Conservation (phyloP, 345 rosid genomes). For the Cardiospermum halicacabum region DNA sequence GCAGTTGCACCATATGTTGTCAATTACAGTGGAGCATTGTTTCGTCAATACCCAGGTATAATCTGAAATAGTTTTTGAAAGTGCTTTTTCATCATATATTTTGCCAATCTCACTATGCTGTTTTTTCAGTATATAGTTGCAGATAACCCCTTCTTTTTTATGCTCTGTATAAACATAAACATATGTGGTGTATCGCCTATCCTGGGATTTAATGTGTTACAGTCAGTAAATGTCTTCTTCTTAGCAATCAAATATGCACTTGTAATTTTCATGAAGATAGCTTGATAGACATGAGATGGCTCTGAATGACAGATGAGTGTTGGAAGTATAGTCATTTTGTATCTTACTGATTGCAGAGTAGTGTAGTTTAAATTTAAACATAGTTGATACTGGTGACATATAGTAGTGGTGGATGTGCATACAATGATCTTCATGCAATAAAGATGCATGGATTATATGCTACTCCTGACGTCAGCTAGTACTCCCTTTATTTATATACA, state of each 20-base stretch:
- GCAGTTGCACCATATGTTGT: constrained; percentile 81
- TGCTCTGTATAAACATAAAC: background rate
- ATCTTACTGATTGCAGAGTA: background rate
- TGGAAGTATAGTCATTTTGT: background rate
- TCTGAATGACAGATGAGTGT: background rate
- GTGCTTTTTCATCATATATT: background rate
- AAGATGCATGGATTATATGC: background rate
- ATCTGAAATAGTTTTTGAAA: background rate
- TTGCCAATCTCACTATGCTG: background rate
- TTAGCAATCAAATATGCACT: background rate
- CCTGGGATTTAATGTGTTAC: background rate
- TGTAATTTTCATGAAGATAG: background rate
- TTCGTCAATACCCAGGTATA: constrained; percentile 90
- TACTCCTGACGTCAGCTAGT: background rate
- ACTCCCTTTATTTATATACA: background rate
- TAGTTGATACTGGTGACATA: background rate
- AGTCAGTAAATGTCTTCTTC: background rate
- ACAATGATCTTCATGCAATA: background rate
- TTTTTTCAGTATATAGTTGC: background rate
- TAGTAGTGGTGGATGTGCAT: background rate
- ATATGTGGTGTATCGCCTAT: background rate
- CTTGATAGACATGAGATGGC: background rate
- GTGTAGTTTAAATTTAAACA: background rate
- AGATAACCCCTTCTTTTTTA: background rate
- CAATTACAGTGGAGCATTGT: constrained; percentile 87